Percentiles rank a stretch among this genome's conserved stretches.
Evolutionary conservation across 495 filamentous ascomycete genomes (phyloP).

Genomic region (Penicillium manginii): DNA sequence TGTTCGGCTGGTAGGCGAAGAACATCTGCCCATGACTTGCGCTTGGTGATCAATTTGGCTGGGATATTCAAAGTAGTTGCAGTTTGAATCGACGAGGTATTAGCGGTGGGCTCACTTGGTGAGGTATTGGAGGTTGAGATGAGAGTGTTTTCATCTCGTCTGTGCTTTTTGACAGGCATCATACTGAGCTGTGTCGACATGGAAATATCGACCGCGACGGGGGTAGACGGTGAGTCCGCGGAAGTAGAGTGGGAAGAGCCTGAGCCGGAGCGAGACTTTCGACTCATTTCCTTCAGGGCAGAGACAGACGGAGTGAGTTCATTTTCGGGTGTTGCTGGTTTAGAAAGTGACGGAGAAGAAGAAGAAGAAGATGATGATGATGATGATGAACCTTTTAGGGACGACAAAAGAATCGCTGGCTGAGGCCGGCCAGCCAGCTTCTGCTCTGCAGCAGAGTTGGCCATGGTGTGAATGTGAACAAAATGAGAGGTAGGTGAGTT

Average conservation of each 20-base stretch:
- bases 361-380: too few species aligned
- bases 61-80: not conserved
- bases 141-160: too few species aligned
- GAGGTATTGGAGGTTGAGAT: too few species aligned
- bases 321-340: not conserved
- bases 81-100: too few species aligned
- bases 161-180: too few species aligned
- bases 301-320: not conserved
- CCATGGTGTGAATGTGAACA: not conserved
- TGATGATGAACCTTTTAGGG: not conserved
- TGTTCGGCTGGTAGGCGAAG: not conserved
- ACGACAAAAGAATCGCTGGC: not conserved
- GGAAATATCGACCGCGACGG: not conserved
- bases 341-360: not conserved
- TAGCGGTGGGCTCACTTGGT: too few species aligned
- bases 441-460: not conserved
- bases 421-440: not conserved
- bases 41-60: not conserved
- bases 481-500: not conserved
- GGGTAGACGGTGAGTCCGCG: not conserved
- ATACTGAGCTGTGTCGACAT: not conserved
- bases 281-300: not conserved
- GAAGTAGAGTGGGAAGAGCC: not conserved
- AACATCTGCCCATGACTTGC: not conserved
- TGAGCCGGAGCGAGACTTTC: not conserved